Percentiles rank a stretch among this genome's conserved stretches.
These are phyloP conservation scores for Calophaca sinica DNA, from an alignment of 306 rosid genomes.

Conservation along the genomic window DNA sequence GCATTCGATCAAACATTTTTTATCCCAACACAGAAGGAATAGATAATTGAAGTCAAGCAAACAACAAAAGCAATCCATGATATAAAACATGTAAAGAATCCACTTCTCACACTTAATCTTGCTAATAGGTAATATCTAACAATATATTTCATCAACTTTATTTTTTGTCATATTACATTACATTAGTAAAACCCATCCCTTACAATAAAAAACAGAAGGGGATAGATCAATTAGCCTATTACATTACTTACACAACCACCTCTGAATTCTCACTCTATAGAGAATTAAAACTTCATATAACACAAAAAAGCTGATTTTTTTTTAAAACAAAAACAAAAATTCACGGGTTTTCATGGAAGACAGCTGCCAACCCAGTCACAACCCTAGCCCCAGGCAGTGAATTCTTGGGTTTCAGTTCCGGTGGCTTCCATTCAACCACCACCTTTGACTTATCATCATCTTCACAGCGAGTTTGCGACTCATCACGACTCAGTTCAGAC, in stretches of 20 bases:
- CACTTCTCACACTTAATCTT: neutral
- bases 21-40: slow-evolving; percentile 24
- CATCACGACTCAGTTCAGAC: neutral
- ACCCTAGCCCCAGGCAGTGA: slow-evolving; percentile 47
- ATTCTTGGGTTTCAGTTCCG: slow-evolving; percentile 60
- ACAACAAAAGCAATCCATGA: slow-evolving; percentile 23
- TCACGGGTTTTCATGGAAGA: slow-evolving; percentile 55
- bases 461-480: slow-evolving; percentile 3
- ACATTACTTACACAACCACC: slow-evolving; percentile 42
- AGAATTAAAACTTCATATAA: slow-evolving; percentile 29
- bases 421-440: slow-evolving; percentile 56
- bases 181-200: slow-evolving; percentile 58
- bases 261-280: slow-evolving; percentile 44
- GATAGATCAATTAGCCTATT: slow-evolving; percentile 43
- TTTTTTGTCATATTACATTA: slow-evolving; percentile 35
- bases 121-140: neutral
- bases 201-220: slow-evolving; percentile 72
- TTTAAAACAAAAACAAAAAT: slow-evolving; percentile 50
- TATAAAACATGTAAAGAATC: slow-evolving; percentile 1
- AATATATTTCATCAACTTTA: slow-evolving; percentile 30
- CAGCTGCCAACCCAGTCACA: slow-evolving; percentile 77
- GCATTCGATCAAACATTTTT: slow-evolving; percentile 22
- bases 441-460: slow-evolving; percentile 18
- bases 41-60: slow-evolving; percentile 9
- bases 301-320: slow-evolving; percentile 12